Evolutionary conservation across 2,329 filamentous ascomycete genomes (phyloP).

Genomic region (Sporothrix humicola): DNA sequence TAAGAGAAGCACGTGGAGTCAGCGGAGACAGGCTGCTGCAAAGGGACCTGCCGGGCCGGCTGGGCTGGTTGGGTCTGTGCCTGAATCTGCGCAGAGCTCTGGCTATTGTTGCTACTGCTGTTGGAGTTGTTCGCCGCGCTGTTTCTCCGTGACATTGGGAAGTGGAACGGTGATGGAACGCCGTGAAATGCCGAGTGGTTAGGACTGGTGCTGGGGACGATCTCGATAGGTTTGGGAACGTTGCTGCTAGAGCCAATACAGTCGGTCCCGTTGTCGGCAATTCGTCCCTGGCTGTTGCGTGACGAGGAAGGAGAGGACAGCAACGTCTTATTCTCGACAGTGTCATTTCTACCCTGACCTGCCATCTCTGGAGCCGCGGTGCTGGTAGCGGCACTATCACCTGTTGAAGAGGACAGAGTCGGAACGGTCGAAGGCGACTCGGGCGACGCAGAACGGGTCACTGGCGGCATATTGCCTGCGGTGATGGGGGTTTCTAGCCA

Average conservation of each 20-base stretch:
- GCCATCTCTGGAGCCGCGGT: too few species aligned
- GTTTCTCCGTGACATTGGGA: background rate
- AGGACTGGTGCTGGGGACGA: too few species aligned
- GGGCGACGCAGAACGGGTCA: background rate
- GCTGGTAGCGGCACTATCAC: background rate
- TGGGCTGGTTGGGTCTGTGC: background rate
- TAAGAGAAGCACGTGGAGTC: constrained; percentile 47
- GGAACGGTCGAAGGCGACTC: background rate
- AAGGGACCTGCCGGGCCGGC: too few species aligned
- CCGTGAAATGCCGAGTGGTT: background rate
- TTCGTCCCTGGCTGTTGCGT: too few species aligned
- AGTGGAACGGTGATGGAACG: background rate
- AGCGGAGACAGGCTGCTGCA: background rate
- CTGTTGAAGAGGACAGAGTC: background rate
- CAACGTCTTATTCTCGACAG: too few species aligned
- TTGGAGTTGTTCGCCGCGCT: background rate
- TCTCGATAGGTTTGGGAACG: too few species aligned
- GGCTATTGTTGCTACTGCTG: background rate
- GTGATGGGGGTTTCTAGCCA: background rate
- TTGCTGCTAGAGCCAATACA: too few species aligned
- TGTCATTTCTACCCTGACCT: too few species aligned
- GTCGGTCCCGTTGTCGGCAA: too few species aligned
- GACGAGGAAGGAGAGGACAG: too few species aligned
- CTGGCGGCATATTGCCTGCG: background rate
- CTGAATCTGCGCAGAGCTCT: background rate